These are phyloP conservation scores for Cyclocybe cylindracea DNA, from an alignment of 768 basidiomycete species.

Conservation along the genomic window DNA sequence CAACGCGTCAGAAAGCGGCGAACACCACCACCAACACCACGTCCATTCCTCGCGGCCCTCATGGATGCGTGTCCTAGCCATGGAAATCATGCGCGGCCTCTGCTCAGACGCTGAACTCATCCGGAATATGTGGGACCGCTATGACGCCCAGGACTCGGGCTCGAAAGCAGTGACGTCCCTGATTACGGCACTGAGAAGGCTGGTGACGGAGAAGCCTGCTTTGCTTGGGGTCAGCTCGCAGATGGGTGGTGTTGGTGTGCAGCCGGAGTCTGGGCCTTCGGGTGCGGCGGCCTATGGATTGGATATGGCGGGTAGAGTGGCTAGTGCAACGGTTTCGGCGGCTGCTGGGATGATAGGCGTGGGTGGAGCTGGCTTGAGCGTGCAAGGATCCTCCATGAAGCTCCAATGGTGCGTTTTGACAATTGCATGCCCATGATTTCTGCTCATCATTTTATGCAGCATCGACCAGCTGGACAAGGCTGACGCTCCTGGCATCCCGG, in stretches of 20 bases:
- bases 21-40: conserved; percentile 22
- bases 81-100: conserved; percentile 89
- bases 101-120: conserved; percentile 82
- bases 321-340: conserved; percentile 80
- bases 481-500: conserved; percentile 91
- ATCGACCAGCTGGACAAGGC: conserved; percentile 99
- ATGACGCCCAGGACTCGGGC: conserved; percentile 61
- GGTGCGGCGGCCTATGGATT: conserved; percentile 53
- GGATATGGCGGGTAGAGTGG: conserved; percentile 83
- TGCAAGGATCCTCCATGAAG: conserved; percentile 81
- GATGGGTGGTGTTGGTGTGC: conserved; percentile 79
- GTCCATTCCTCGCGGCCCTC: conserved; percentile 50
- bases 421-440: neutral
- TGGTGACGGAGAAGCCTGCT: conserved; percentile 87
- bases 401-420: conserved; percentile 72
- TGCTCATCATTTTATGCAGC: conserved; percentile 37
- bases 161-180: conserved; percentile 78
- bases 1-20: conserved; percentile 25
- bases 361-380: conserved; percentile 61
- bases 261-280: conserved; percentile 31
- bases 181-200: conserved; percentile 79
- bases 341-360: conserved; percentile 85
- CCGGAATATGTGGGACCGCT: conserved; percentile 77
- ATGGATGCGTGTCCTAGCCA: conserved; percentile 90
- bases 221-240: conserved; percentile 78